A percentile compares a stretch with the other conserved stretches of the same genome.
Evolutionary conservation across 2,329 filamentous ascomycete genomes (phyloP).

Genomic region (Trichophyton simii): DNA sequence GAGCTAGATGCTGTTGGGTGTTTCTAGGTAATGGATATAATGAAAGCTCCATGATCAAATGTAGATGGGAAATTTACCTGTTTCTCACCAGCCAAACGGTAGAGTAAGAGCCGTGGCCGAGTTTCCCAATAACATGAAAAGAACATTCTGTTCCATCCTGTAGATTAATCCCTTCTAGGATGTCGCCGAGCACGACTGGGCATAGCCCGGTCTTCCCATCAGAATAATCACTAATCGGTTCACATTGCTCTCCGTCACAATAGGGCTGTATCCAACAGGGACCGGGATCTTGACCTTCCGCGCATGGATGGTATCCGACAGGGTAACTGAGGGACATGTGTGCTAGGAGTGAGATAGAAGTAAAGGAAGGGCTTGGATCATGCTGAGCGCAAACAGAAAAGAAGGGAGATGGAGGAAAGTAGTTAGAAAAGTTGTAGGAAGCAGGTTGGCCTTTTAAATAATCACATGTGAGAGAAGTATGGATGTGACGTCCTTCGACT

Average conservation of each 20-base stretch:
- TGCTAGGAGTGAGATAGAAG: too few species aligned
- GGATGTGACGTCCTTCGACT: too few species aligned
- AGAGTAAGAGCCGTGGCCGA: constrained; percentile 10
- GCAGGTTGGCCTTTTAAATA: too few species aligned
- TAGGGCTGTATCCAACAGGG: not conserved
- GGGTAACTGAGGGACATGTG: not conserved
- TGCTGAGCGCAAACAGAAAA: too few species aligned
- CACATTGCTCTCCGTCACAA: not conserved
- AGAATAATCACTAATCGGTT: not conserved
- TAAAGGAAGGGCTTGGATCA: too few species aligned
- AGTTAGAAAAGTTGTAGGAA: too few species aligned
- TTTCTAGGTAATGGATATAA: not conserved
- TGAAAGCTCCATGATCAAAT: not conserved
- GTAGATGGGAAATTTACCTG: not conserved
- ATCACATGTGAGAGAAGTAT: too few species aligned
- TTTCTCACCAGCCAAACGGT: constrained; percentile 12
- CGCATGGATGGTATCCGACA: not conserved
- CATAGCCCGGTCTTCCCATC: constrained; percentile 5
- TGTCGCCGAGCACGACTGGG: constrained; percentile 10
- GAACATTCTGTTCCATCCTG: constrained; percentile 2
- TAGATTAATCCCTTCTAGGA: constrained; percentile 8
- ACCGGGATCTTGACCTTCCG: too few species aligned
- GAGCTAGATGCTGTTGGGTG: not conserved
- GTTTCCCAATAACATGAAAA: constrained; percentile 11
- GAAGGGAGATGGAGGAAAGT: too few species aligned